Percentiles rank a stretch among this genome's conserved stretches.
phyloP scores from a whole-genome alignment of 2,329 filamentous ascomycete genomes.

The Colletotrichum sp. region DNA sequence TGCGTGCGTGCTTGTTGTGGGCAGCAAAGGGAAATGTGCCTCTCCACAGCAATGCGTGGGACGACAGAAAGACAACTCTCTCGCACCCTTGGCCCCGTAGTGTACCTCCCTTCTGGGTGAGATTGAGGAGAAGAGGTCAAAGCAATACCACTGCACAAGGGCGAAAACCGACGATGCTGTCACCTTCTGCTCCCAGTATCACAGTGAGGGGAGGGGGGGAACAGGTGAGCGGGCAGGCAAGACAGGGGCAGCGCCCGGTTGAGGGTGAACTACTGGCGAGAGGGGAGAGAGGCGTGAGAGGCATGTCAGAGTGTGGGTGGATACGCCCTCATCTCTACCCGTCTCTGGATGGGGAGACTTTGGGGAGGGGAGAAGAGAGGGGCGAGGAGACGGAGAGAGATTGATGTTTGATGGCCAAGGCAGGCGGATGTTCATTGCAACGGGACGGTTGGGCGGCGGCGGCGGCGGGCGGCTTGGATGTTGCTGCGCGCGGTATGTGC shows the following conservation, averaged over 20 bases:
- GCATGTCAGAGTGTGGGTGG: not conserved
- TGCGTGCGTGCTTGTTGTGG: too few relatives aligned
- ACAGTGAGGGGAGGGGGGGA: not conserved
- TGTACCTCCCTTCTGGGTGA: not conserved
- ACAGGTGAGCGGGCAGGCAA: not conserved
- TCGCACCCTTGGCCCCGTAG: not conserved
- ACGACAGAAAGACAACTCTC: not conserved
- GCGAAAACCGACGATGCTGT: not conserved
- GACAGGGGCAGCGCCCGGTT: not conserved
- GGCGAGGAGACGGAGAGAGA: not conserved
- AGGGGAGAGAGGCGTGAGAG: not conserved
- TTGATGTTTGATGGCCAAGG: not conserved
- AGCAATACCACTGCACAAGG: not conserved
- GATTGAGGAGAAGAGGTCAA: not conserved
- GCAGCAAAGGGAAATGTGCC: too few relatives aligned
- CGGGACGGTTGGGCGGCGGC: not conserved
- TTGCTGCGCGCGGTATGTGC: conserved; percentile 2
- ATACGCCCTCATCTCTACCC: not conserved
- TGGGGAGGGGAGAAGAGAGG: not conserved
- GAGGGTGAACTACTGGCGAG: not conserved
- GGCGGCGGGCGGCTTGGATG: not conserved
- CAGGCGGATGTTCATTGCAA: not conserved
- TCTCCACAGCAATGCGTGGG: not conserved
- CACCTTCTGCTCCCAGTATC: not conserved
- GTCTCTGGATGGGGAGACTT: not conserved